Percentiles rank a stretch among this genome's conserved stretches.
phyloP scores from a whole-genome alignment of 345 rosid species.

The Viola odorata region DNA sequence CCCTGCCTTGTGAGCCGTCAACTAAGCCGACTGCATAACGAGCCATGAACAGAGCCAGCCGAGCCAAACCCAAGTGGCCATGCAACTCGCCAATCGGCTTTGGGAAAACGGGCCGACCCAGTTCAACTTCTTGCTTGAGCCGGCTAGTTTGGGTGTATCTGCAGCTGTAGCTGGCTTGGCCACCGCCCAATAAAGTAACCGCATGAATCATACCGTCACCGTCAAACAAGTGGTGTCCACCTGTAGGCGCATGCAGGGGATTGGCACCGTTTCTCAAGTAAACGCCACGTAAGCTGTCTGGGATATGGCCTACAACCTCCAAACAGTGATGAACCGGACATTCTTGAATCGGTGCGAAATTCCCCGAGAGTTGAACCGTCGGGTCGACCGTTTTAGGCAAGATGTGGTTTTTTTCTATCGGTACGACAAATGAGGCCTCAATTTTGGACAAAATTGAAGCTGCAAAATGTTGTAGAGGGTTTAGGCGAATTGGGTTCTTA shows the following conservation, averaged over 20 bases:
- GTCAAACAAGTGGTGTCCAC: conserved; percentile 71
- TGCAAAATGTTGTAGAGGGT: conserved; percentile 33
- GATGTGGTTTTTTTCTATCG: conserved; percentile 23
- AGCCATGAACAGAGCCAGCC: conserved; percentile 49
- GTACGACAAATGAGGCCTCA: conserved; percentile 27
- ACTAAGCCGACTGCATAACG: conserved; percentile 47
- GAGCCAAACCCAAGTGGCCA: conserved; percentile 63
- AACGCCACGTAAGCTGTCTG: conserved; percentile 44
- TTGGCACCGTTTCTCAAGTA: conserved; percentile 79
- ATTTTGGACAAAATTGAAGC: conserved; percentile 34
- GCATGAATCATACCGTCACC: conserved; percentile 94
- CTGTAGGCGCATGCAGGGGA: conserved; percentile 49
- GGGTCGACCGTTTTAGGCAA: conserved; percentile 41
- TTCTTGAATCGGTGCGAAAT: conserved; percentile 70
- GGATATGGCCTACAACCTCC: conserved; percentile 48
- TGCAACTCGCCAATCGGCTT: conserved; percentile 76
- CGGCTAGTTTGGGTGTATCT: conserved; percentile 61
- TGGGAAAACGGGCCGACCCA: conserved; percentile 58
- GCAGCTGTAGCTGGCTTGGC: conserved; percentile 51
- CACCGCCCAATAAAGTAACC: conserved; percentile 33
- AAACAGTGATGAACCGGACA: conserved; percentile 50
- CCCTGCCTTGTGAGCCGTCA: conserved; percentile 49
- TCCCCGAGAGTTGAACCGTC: conserved; percentile 48
- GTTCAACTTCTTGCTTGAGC: conserved; percentile 46
- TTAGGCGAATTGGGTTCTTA: conserved; percentile 17